Evolutionary conservation across 2,329 filamentous ascomycete species (phyloP).

Genomic region (Phaeosphaeriaceae sp.): DNA sequence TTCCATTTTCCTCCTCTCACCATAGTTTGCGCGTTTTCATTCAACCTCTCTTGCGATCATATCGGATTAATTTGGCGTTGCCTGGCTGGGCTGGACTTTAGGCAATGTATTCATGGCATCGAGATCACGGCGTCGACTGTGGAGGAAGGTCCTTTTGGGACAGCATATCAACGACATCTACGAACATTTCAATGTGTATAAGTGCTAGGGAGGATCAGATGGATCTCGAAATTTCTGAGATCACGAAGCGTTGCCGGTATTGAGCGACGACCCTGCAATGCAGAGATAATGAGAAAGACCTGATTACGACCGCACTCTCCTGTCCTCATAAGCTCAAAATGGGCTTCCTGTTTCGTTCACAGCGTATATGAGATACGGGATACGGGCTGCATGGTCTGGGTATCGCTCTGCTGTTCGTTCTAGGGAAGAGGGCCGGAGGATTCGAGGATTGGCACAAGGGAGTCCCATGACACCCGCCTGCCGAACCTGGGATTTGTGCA

Average conservation of each 20-base stretch:
- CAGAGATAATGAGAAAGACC: not conserved
- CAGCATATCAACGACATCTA: slow-evolving; percentile 21
- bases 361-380: not conserved
- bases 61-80: slow-evolving; percentile 29
- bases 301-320: not conserved
- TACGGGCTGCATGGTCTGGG: not conserved
- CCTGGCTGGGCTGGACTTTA: slow-evolving; percentile 2
- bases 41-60: slow-evolving; percentile 5
- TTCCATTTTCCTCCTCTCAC: not conserved
- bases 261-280: not conserved
- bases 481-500: not conserved
- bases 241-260: not conserved
- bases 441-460: slow-evolving; percentile 2
- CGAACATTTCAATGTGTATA: slow-evolving; percentile 22
- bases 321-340: not conserved
- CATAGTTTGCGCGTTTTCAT: not conserved
- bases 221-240: not conserved
- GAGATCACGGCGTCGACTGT: slow-evolving; percentile 8
- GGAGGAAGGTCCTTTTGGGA: slow-evolving; percentile 9
- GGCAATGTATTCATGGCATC: slow-evolving; percentile 14
- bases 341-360: not conserved
- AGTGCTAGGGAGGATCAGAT: slow-evolving; percentile 10
- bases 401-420: not conserved
- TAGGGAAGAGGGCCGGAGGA: slow-evolving; percentile 1
- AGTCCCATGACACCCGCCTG: slow-evolving; percentile 1